Conservation (phyloP, 2,329 filamentous ascomycete genomes). For the Penicillium sp. region DNA sequence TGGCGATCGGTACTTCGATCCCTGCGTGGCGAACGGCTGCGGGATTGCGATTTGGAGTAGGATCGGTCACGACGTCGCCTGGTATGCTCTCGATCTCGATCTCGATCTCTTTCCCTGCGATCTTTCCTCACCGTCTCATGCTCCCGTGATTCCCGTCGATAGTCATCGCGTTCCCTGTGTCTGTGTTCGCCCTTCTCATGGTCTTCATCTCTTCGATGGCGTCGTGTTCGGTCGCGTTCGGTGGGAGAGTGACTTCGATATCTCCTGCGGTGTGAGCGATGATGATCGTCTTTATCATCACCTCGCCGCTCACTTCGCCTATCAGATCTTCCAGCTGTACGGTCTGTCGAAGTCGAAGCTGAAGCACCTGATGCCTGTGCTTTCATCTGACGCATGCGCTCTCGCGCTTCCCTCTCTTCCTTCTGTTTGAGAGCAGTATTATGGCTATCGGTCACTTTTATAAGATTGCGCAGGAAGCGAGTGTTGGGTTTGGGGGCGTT, state of each 20-base stretch:
- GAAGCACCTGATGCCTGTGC: constrained; percentile 34
- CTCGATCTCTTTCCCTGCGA: constrained; percentile 16
- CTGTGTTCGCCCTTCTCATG: constrained; percentile 19
- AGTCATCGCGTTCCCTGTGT: constrained; percentile 16
- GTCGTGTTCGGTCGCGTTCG: constrained; percentile 27
- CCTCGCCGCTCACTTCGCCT: constrained; percentile 21
- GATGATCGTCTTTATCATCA: constrained; percentile 21
- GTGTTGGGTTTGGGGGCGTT: constrained; percentile 86
- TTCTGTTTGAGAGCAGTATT: constrained; percentile 84
- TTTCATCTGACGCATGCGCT: constrained; percentile 64
- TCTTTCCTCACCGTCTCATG: constrained; percentile 14
- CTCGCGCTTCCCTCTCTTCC: constrained; percentile 76
- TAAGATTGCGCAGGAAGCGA: constrained; percentile 81
- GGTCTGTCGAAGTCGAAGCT: constrained; percentile 28
- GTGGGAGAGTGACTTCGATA: constrained; percentile 30
- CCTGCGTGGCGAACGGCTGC: constrained; percentile 24
- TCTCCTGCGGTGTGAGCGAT: constrained; percentile 31
- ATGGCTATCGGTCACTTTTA: constrained; percentile 83
- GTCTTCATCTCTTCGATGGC: constrained; percentile 25
- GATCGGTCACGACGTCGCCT: no score
- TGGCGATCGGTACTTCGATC: constrained; percentile 20
- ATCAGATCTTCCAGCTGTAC: constrained; percentile 36
- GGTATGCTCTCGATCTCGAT: constrained; percentile 17
- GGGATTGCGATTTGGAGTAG: constrained; percentile 1
- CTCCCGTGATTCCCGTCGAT: constrained; percentile 15